A percentile compares a stretch with the other conserved stretches of the same genome.
Evolutionary conservation across 2,329 filamentous ascomycete genomes (phyloP).

Genomic region (Exserohilum turcica): DNA sequence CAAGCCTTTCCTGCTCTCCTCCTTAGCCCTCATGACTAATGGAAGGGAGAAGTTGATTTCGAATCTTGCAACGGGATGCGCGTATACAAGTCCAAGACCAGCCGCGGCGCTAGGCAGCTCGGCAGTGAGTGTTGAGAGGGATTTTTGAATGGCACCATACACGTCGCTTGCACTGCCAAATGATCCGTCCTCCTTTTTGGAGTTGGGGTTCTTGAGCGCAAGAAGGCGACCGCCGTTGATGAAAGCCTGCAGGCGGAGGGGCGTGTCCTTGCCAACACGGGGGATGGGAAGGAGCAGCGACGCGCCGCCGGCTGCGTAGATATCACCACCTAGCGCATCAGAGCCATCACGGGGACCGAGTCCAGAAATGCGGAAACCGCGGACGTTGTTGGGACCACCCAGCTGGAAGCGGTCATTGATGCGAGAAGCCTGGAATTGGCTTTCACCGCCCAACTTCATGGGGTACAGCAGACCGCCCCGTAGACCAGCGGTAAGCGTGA

Average conservation of each 20-base stretch:
- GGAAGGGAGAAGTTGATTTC: conserved; percentile 96
- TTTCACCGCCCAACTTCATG: conserved; percentile 65
- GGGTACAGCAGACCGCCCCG: conserved; percentile 84
- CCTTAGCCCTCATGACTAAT: conserved; percentile 77
- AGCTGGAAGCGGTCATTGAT: conserved; percentile 96
- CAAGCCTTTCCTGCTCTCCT: conserved; percentile 87
- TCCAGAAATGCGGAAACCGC: conserved; percentile 88
- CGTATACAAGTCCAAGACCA: conserved; percentile 90
- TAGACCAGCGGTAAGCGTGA: conserved; percentile 82
- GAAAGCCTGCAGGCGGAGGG: conserved; percentile 86
- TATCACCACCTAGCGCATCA: conserved; percentile 87
- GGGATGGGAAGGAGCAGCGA: conserved; percentile 87
- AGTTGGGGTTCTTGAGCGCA: conserved; percentile 65
- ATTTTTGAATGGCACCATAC: conserved; percentile 61
- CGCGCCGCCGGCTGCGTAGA: conserved; percentile 87
- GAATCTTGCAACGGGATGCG: conserved; percentile 89
- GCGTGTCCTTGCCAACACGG: conserved; percentile 77
- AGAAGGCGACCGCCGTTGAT: conserved; percentile 87
- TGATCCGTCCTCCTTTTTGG: conserved; percentile 47
- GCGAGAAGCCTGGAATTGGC: conserved; percentile 69
- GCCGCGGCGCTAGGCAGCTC: conserved; percentile 84
- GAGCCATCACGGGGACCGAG: conserved; percentile 84
- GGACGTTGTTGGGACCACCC: conserved; percentile 90
- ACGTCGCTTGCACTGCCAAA: conserved; percentile 58
- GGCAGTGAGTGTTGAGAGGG: conserved; percentile 71